Base-by-base conservation (phyloP, 345 rosid species). In the Eucalyptus dawsonii region DNA sequence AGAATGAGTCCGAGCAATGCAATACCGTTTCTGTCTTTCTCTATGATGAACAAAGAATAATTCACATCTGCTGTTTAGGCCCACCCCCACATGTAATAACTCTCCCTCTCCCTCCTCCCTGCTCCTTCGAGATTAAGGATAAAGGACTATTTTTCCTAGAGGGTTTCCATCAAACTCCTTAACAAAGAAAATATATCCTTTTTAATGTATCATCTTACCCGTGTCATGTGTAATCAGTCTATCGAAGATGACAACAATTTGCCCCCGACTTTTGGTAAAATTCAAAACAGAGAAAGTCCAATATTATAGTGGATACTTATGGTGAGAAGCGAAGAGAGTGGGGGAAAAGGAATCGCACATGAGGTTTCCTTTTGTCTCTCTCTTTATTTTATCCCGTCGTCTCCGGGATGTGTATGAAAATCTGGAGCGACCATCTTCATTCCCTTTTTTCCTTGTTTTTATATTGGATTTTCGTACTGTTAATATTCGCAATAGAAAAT, bases 331-430 rank as follows among this genome's bases (percentile, higher is more conserved):
- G 88, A 76, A 58, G 87, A 92, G 91, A 25, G 93, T 89, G 94
- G 93, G 94, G 92, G 93, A 88, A 85, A 91, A 90, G 90, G 89
- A 94, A 92, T 92, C 93, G 91, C 69, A 65, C 80, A 87, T 80
- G 80, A 88, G 89, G 86, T 87, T 19, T 76, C 24, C 47, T 22
- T 76, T 40, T 76, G 45, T 72, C 83, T 69, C 24, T 72, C 80
- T 86, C 40, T 80, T 88, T 91, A 86, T 92, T 92, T 89, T 89
- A 93, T 90, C 95, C 97, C 96, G 95, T 93, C 92, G 90, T 95
- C 92, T 91, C 90, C 95, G 96, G 96, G 91, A 94, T 92, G 93
- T 37, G 45, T 37, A 56, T 19, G 90, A 87, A 94, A 95, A 91
- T 92, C 89, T 93, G 91, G 91, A 91, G 91, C 88, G 60, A 44